Evolutionary conservation across 179 eudicot species (phyloP), one percentile per base, ranked within the genome.

Genomic region (Amaranthus tricolor): DNA sequence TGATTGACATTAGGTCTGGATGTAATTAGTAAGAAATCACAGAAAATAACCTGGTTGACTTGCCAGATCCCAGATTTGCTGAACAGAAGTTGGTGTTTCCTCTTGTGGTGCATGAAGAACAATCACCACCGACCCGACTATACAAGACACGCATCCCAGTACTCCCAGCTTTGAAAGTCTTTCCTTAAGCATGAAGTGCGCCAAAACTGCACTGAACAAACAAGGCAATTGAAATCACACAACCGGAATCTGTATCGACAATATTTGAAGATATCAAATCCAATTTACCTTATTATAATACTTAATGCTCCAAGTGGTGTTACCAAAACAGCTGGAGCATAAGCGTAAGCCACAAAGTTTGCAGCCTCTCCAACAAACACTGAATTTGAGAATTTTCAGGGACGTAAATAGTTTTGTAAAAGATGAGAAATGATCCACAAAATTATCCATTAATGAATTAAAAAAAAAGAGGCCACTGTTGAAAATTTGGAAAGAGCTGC

Each of bases 271-370:
- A 71, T 17, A 80, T 62, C 45, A 73, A 19, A 50, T 55, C 71
- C 70, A 70, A 50, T n/a, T 79, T 82, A 92, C 98, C 98, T 94
- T 24, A 94, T 85, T 69, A 94, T 94, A 54, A 94, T 94, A 84
- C 98, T 94, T 72, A 94, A 77, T 51, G 98, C 97, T 79, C 98
- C 98, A 64, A 92, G 98, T 69, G 98, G 98, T 61, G 98, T 94
- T 72, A 94, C 98, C 19, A 94, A 89, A 76, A 94, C 90, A 17
- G 98, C 98, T 13, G 98, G 98, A 77, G 98, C 98, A 85, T 79
- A 94, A 65, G 86, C 91, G 81, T 94, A 94, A 55, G 98, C 98
- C 74, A 90, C 96, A 78, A 92, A 94, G 75, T 92, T 94, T 45
- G 97, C 97, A 31, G 75, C 85, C 80, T 94, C 98, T 52, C 98